Evolutionary conservation across 768 basidiomycete genomes (phyloP), one percentile per base, ranked within the genome.

Genomic region (Suillus luteus): DNA sequence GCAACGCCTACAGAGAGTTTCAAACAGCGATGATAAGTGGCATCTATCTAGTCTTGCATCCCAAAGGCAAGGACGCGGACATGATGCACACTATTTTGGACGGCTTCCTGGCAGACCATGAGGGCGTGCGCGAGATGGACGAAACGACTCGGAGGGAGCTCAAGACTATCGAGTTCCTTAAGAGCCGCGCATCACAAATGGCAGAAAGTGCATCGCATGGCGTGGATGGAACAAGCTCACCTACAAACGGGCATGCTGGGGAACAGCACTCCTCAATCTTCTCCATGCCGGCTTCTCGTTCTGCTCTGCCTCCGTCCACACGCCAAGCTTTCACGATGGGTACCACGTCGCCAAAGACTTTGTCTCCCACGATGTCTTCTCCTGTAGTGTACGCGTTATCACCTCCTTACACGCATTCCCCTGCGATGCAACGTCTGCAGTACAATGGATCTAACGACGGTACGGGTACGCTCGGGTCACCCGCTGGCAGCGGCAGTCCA

Each of bases 11-110:
- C 71, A 82, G 92, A 62, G 92, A 93, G 70, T 95, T 95, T 75
- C 92, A 93, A 73, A 89, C 91, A 10, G 90, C 91, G 11, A 92
- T 95, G 92, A 90, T 95, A 61, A 89, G 90, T 66, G 91, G 93
- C 12, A 93, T 95, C 59, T 93, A 93, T 72, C 84, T 94, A 59
- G 86, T 92, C 59, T 79, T 95, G 35, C 86, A 95, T 65, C 93
- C 91, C 2, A 86, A 80, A 43, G 92, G 92, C 4, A 79, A 82
- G 66, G 82, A 91, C 69, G 86, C 88, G 5, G 81, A 78, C 5
- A 82, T 79, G 49, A 93, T 95, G 92, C 90, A 91, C 69, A 79
- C 83, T 46, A 91, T 95, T 55, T 75, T 95, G 67, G 92, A 94
- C 64, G 83, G 81, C 4, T 95, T 93, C 75, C 80, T 94, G 66